Evolutionary conservation across 1,284 basidiomycete species (phyloP).

Genomic region (Macrocystidia cucumis): DNA sequence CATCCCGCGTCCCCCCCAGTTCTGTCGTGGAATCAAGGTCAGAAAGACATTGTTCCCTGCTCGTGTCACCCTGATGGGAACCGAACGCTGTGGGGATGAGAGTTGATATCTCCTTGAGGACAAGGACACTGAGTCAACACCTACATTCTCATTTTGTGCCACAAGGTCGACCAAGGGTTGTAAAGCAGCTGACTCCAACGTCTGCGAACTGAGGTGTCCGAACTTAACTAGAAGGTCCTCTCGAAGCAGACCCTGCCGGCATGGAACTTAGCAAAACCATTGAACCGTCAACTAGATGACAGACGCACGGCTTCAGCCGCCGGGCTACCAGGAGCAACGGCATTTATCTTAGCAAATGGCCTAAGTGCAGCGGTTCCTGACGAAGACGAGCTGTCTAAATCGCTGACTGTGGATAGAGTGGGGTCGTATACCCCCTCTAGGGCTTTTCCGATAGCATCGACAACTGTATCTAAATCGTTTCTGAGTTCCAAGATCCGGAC

Average conservation of each 20-base stretch:
- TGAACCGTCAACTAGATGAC: slow-evolving; percentile 1
- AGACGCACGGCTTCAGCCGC: slow-evolving; percentile 68
- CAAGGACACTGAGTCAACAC: too few relatives aligned
- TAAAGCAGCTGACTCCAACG: slow-evolving; percentile 47
- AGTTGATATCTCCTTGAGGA: too few relatives aligned
- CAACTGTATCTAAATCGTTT: slow-evolving; percentile 69
- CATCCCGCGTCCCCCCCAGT: slow-evolving; percentile 66
- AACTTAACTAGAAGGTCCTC: slow-evolving; percentile 74
- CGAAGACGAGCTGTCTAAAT: too few relatives aligned
- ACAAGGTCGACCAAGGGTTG: slow-evolving; percentile 71
- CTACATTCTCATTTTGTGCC: slow-evolving; percentile 64
- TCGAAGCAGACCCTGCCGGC: slow-evolving; percentile 62
- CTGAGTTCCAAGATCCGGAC: slow-evolving; percentile 67
- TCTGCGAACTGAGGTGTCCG: slow-evolving; percentile 47
- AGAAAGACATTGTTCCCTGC: slow-evolving; percentile 21
- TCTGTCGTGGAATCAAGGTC: slow-evolving; percentile 34
- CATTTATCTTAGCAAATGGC: slow-evolving; percentile 76
- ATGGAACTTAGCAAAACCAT: too few relatives aligned
- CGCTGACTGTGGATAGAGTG: too few relatives aligned
- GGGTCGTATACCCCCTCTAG: slow-evolving; percentile 64
- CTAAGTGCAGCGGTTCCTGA: slow-evolving; percentile 17
- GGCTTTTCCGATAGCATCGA: slow-evolving; percentile 57
- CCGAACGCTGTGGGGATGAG: slow-evolving; percentile 30
- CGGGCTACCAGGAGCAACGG: slow-evolving; percentile 70
- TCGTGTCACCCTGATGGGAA: slow-evolving; percentile 34